phyloP scores from a whole-genome alignment of 2,329 filamentous ascomycete genomes.

The Penicillium sp. region DNA sequence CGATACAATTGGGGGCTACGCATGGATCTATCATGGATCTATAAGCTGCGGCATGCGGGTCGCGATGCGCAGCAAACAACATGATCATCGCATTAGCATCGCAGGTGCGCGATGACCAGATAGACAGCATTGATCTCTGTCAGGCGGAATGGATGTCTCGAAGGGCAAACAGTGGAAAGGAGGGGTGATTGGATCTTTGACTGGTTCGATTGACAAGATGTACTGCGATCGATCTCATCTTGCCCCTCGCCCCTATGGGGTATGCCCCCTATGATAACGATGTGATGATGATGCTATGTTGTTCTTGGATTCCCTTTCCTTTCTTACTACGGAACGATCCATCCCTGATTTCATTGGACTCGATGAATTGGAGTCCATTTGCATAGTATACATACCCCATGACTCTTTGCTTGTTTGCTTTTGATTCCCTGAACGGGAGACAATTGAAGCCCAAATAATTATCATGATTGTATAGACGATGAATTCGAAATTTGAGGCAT shows the following conservation, averaged over 20 bases:
- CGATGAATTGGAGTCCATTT: not conserved
- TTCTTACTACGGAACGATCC: not conserved
- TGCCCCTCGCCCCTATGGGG: not conserved
- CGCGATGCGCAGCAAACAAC: slow-evolving; percentile 4
- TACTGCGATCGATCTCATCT: slow-evolving; percentile 10
- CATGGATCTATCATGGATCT: slow-evolving; percentile 6
- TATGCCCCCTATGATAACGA: slow-evolving; percentile 10
- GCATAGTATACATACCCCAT: not conserved
- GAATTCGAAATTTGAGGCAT: not conserved
- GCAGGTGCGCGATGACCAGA: not conserved
- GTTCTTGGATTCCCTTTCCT: not conserved
- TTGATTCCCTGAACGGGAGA: not conserved
- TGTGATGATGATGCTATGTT: slow-evolving; percentile 11
- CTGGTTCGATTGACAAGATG: slow-evolving; percentile 20
- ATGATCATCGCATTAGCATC: not conserved
- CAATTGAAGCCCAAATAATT: not conserved
- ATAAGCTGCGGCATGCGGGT: not conserved
- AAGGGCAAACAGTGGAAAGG: slow-evolving; percentile 1
- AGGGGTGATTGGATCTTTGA: not conserved
- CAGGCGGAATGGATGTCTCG: slow-evolving; percentile 4
- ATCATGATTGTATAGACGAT: not conserved
- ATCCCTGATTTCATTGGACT: not conserved
- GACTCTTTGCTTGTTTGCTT: not conserved
- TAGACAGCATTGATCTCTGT: not conserved
- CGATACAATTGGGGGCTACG: not conserved